Evolutionary conservation across 2,329 filamentous ascomycete genomes (phyloP).

Genomic region (Leptodontidium sp.): DNA sequence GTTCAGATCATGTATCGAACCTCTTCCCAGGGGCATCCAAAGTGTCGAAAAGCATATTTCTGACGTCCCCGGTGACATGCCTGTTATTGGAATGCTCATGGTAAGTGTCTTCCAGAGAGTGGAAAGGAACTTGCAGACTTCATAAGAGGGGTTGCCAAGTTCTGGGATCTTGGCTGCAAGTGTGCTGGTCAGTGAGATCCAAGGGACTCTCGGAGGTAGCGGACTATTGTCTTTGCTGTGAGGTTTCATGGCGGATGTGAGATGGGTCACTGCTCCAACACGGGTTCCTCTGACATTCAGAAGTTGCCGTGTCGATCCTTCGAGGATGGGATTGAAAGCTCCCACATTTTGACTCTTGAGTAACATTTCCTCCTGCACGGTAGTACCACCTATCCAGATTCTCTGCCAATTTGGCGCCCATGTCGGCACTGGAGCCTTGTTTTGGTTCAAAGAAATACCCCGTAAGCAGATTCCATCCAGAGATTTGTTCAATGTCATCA

Average conservation of each 20-base stretch:
- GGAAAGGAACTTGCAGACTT: neutral
- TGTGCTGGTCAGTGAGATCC: slow-evolving; percentile 10
- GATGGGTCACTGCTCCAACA: neutral
- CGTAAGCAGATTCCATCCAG: slow-evolving; percentile 29
- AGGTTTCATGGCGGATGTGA: slow-evolving; percentile 16
- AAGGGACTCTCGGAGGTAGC: slow-evolving; percentile 11
- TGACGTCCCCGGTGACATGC: neutral
- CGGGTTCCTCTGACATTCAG: slow-evolving; percentile 19
- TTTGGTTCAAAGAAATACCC: slow-evolving; percentile 9
- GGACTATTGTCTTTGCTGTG: neutral
- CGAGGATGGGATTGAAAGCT: slow-evolving; percentile 8
- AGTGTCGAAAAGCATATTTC: slow-evolving; percentile 16
- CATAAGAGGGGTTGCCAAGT: neutral
- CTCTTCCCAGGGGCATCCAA: slow-evolving; percentile 23
- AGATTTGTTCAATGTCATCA: slow-evolving; percentile 23
- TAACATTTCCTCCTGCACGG: slow-evolving; percentile 19
- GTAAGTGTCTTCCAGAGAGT: slow-evolving; percentile 22
- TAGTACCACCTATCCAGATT: slow-evolving; percentile 22
- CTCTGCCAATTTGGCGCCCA: slow-evolving; percentile 24
- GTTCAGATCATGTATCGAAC: slow-evolving; percentile 11
- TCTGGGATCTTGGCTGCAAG: slow-evolving; percentile 2
- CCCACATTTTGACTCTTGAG: slow-evolving; percentile 4
- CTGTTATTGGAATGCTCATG: slow-evolving; percentile 4
- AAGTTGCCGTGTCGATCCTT: slow-evolving; percentile 11
- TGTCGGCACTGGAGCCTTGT: slow-evolving; percentile 9